These are phyloP conservation scores for Astrothelium macrocarpum DNA, from an alignment of 495 filamentous ascomycete genomes.

Conservation along the genomic window DNA sequence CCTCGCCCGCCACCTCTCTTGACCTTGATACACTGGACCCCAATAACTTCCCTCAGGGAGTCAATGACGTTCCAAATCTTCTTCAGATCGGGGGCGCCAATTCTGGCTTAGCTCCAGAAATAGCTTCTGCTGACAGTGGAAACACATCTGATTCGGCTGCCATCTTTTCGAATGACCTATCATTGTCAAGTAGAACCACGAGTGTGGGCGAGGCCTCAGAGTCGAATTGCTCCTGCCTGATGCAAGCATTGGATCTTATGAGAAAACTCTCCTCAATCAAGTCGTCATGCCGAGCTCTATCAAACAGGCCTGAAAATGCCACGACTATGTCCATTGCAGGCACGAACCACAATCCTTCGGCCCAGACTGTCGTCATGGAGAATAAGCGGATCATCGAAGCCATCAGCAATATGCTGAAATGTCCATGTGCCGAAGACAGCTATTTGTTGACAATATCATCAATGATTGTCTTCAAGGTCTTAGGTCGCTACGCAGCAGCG, in stretches of 20 bases:
- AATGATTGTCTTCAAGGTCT: constrained; percentile 27
- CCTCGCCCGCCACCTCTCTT: neutral
- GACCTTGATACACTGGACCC: neutral
- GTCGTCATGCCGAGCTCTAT: neutral
- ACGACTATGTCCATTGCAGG: neutral
- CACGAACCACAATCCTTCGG: neutral
- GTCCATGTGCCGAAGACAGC: constrained; percentile 21
- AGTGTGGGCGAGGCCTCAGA: neutral
- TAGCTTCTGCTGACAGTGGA: neutral
- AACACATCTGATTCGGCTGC: neutral
- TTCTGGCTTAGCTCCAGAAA: neutral
- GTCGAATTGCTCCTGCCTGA: neutral
- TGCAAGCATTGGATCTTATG: constrained; percentile 5
- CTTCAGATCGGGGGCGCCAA: neutral
- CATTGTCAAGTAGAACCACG: neutral
- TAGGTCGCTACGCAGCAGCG: constrained; percentile 26
- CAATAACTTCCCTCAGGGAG: neutral
- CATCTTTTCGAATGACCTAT: neutral
- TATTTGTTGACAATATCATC: constrained; percentile 26
- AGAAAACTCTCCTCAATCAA: neutral
- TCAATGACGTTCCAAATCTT: neutral
- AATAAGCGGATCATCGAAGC: constrained; percentile 24
- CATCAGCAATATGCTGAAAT: constrained; percentile 22
- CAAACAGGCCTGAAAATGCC: neutral
- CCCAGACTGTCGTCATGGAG: constrained; percentile 1